Base-by-base conservation (phyloP, 768 basidiomycete genomes). In the Leccinum sublutescens region DNA sequence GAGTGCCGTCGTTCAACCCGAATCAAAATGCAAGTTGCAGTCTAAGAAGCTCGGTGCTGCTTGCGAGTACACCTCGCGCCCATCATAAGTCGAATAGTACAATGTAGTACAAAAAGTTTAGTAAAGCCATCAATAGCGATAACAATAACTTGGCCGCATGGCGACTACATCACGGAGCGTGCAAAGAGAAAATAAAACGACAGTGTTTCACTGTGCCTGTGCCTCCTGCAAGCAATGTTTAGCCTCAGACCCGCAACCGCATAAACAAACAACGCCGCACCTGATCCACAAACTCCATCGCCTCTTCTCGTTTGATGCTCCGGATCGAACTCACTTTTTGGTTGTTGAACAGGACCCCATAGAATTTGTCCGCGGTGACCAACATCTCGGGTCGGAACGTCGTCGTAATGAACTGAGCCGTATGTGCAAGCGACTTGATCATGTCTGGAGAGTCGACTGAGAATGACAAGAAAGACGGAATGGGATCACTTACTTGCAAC, bases 301-400 rank as follows among this genome's bases (percentile, higher is more conserved):
- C 95, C 65, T 97, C 91, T 64, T 95, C 94, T 48, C 88, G 82
- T 64, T 86, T 89, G 74, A 98, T 98, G 38, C 84, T 81, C 36
- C 88, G 82, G 49, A 98, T 95, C 1, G 90, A 90, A 56, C 91
- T 93, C 59, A 98, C 88, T 72, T 98, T 98, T 70, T 96, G 92
- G 66, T 90, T 93, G 74, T 96, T 93, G 78, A 97, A 98, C 59
- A 96, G 76, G 10, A 98, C 97, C 14, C 97, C 97, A 62, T 98
- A 98, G 72, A 96, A 98, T 70, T 96, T 94, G 74, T 98, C 95
- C 0, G 95, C 94, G 1, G 91, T 89, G 2, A 92, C 90, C 58
- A 98, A 79, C 91, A 99, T 95, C 76, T 99, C 97, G 0, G 95
- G 91, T 58, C 95, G 84, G 84, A 99, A 99, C 3, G 97, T 99